Percentiles rank a stretch among this genome's conserved stretches.
These are phyloP conservation scores for Baudoinia panamericana DNA, from an alignment of 495 filamentous ascomycete genomes.

Conservation along the genomic window DNA sequence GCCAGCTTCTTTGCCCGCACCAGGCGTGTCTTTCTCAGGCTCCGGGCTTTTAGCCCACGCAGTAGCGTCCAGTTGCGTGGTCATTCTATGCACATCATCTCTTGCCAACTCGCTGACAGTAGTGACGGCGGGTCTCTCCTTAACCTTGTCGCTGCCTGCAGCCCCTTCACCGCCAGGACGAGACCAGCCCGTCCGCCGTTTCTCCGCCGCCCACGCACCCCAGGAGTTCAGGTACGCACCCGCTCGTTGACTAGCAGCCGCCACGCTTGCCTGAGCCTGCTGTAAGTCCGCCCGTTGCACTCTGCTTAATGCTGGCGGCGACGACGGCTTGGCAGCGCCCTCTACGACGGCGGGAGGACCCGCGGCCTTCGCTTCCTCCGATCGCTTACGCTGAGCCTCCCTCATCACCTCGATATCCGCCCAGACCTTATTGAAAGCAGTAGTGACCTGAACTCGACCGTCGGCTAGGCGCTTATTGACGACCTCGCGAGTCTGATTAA, in stretches of 20 bases:
- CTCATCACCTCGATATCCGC: slow-evolving; percentile 76
- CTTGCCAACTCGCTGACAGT: slow-evolving; percentile 17
- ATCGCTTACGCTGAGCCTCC: slow-evolving; percentile 62
- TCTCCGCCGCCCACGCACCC: slow-evolving; percentile 90
- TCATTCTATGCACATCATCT: slow-evolving; percentile 6
- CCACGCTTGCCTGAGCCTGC: slow-evolving; percentile 56
- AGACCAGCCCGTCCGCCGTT: slow-evolving; percentile 49
- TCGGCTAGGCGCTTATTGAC: slow-evolving; percentile 68
- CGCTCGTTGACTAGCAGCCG: slow-evolving; percentile 57
- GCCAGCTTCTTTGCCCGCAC: no score
- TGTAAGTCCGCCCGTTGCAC: slow-evolving; percentile 41
- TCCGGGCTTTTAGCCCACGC: no score
- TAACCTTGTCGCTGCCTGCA: background rate
- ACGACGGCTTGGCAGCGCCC: slow-evolving; percentile 6
- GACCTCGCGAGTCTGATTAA: slow-evolving; percentile 63
- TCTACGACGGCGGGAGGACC: slow-evolving; percentile 1
- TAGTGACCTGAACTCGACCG: slow-evolving; percentile 70
- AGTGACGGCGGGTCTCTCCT: slow-evolving; percentile 14
- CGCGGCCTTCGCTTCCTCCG: slow-evolving; percentile 27
- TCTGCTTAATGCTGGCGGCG: slow-evolving; percentile 25
- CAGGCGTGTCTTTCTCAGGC: no score
- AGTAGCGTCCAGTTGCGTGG: no score
- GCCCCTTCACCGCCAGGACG: background rate
- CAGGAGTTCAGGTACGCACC: slow-evolving; percentile 85
- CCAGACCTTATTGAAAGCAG: slow-evolving; percentile 74